Evolutionary conservation across 768 basidiomycete species (phyloP), one percentile per base, ranked within the genome.

Genomic region (Calocybe indica): DNA sequence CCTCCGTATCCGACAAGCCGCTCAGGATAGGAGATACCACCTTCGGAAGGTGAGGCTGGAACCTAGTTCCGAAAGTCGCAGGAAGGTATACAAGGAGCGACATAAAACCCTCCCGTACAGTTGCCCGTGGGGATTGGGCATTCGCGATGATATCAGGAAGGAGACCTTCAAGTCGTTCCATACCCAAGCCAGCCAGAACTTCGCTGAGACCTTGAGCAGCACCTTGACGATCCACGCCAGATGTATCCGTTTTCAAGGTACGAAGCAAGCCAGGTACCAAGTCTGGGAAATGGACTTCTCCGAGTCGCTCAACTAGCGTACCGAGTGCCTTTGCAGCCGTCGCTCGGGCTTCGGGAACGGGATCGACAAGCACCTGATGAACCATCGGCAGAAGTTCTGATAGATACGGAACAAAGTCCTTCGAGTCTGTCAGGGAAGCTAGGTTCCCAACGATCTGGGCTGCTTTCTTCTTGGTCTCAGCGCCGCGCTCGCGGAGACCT

Each of bases 361-460:
- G 96, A 56, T 99, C 96, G 37, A 94, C 85, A 7, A 99, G 79
- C 11, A 98, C 95, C 13, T 82, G 68, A 58, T 96, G 93, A 0
- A 99, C 88, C 64, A 96, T 73, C 0, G 96, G 96, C 35, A 98
- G 69, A 13, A 98, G 78, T 34, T 83, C 79, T 22, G 82, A 76
- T n/a, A 99, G 76, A 62, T 99, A 97, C 0, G 96, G 94, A 10
- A 95, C 84, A 57, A 98, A 92, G 62, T 98, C 96, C 58, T 86
- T 88, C 0, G 88, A 78, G 52, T 92, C 89, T 1, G 90, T 92
- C 40, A 92, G 70, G 1, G 89, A 91, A 1, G 92, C 88, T 49
- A 98, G 77, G 63, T 98, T 97, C n/a, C 96, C 96, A 39, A 98
- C 90, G 50, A 98, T 97, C 63, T 94, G 93, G 0, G 89, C 92